Base-by-base conservation (phyloP, 2,329 filamentous ascomycete species). In the Arthrobotrys megalospora region DNA sequence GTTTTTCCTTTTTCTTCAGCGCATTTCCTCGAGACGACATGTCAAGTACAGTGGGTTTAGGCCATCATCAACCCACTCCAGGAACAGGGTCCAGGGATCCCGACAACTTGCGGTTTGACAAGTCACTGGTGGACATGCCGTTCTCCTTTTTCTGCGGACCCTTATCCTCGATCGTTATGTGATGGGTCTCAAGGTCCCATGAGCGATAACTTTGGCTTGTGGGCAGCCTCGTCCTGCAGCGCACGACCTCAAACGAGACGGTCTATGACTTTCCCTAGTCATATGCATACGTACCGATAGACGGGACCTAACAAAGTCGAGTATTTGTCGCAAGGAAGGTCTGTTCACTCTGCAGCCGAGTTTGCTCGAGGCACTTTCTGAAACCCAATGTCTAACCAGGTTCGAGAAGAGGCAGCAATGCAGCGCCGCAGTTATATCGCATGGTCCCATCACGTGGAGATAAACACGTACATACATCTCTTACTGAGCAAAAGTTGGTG, bases 1-100 rank as follows among this genome's bases (percentile, higher is more conserved):
- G 32, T 19, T n/a, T 62, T 45, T 58, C 16, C 36, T 66, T 66
- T 62, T 60, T 48, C 21, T 38, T 52, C 24, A 38, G 32, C 11
- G n/a, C 28, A 48, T 55, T 60, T 64, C 69, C 28, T 50, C 21
- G 21, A 58, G 19, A 45, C 50, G 45, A 58, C 38, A 47, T 58
- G 50, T 58, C 41, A 47, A 45, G 48, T 36, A n/a, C 10, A 14
- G 50, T n/a, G 21, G 14, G 64, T 64, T 41, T 50, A 62, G 52
- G 48, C 55, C 45, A 43, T 60, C 55, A 60, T 58, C 62, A 66
- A 75, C 43, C 50, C 38, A 62, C 36, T 48, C 60, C 55, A 16
- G 32, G 10, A 48, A 68, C 64, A 77, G 73, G 66, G 73, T 48
- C 58, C 64, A 63, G 50, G 72, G 72, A 76, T 69, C 53, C 71